These are phyloP conservation scores for Furcasterigmium sp. DNA, from an alignment of 2,329 filamentous ascomycete species.

Conservation along the genomic window DNA sequence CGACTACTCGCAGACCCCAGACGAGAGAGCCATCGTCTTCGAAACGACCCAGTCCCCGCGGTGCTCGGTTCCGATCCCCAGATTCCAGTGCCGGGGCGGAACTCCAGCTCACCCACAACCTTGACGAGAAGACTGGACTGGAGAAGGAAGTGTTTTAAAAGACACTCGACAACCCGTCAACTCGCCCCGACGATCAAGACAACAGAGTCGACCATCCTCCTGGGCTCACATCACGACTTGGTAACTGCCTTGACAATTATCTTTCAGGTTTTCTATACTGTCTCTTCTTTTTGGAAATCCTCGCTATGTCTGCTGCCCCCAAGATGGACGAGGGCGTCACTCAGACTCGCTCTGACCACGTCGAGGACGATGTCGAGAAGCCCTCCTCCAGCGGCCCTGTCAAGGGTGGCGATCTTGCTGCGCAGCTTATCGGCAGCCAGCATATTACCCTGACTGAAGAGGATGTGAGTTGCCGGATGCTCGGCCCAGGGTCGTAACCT, in stretches of 20 bases:
- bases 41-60: no score
- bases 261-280: neutral
- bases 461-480: conserved; percentile 16
- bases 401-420: conserved; percentile 7
- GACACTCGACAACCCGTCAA: no score
- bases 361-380: conserved; percentile 8
- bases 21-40: no score
- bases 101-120: no score
- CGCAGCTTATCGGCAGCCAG: conserved; percentile 10
- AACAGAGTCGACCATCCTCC: no score
- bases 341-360: conserved; percentile 6
- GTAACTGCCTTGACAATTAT: neutral
- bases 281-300: conserved; percentile 15
- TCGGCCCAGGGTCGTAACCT: neutral
- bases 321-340: conserved; percentile 5
- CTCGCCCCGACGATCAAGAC: no score
- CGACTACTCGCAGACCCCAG: no score
- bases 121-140: no score
- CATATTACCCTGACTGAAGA: conserved; percentile 24
- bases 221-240: no score
- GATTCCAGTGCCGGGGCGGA: no score
- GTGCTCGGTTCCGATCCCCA: no score
- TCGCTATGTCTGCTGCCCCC: conserved; percentile 2
- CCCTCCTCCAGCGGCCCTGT: conserved; percentile 1
- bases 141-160: no score